These are phyloP conservation scores for Plasmodium knowlesi DNA, from an alignment of 169 alveolate species.

Conservation along the genomic window DNA sequence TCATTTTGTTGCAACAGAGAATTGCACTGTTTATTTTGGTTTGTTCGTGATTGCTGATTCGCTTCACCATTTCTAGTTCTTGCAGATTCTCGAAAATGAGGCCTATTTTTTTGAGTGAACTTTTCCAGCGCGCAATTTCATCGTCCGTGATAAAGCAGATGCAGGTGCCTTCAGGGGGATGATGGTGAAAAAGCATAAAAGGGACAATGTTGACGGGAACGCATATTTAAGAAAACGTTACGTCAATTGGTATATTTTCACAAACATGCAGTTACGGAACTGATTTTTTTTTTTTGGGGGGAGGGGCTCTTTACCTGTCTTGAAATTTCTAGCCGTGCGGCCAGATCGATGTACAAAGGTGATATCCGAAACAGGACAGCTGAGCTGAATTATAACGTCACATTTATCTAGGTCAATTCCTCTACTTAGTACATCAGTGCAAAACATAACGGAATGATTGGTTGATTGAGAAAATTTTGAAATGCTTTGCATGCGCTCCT, in stretches of 20 bases:
- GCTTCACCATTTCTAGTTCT: constrained; percentile 33
- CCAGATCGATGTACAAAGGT: constrained; percentile 96
- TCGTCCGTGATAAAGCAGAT: constrained; percentile 59
- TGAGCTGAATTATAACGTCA: constrained; percentile 94
- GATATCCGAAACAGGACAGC: constrained; percentile 92
- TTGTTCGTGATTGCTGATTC: background rate
- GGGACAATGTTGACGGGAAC: background rate
- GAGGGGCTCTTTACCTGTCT: constrained; percentile 85
- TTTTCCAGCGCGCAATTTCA: constrained; percentile 30
- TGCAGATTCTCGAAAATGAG: constrained; percentile 26
- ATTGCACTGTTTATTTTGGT: constrained; percentile 29
- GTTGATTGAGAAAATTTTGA: constrained; percentile 28
- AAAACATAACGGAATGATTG: constrained; percentile 86
- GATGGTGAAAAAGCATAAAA: constrained; percentile 4
- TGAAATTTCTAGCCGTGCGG: constrained; percentile 95
- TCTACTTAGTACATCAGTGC: constrained; percentile 95
- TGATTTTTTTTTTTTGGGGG: too few species aligned
- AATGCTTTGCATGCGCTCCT: constrained; percentile 48
- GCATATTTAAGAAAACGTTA: background rate
- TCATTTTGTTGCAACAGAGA: constrained; percentile 29
- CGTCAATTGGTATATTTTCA: background rate
- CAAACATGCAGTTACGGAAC: background rate
- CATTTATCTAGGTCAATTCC: constrained; percentile 95
- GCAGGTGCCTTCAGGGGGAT: constrained; percentile 25
- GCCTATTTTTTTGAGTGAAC: constrained; percentile 43